Evolutionary conservation across 2,329 filamentous ascomycete genomes (phyloP).

Genomic region (Colletotrichum kahawae): DNA sequence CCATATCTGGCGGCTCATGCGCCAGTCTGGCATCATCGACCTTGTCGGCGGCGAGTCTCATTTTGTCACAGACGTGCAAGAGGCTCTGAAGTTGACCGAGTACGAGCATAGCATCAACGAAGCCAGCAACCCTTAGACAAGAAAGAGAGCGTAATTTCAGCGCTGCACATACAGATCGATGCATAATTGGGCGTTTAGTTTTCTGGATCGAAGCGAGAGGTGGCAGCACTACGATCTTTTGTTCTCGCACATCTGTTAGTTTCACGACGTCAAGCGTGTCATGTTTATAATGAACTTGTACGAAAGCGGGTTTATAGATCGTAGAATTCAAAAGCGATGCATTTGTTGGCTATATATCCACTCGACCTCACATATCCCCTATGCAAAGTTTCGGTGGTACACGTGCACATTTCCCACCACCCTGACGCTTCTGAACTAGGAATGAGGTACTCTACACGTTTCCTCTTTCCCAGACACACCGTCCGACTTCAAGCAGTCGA

Average conservation of each 20-base stretch:
- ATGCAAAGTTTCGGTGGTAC: background rate
- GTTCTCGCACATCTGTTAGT: background rate
- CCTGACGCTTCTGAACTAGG: background rate
- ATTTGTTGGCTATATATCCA: background rate
- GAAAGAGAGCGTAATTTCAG: too few species aligned
- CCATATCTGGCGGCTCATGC: conserved; percentile 74
- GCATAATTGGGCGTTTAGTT: conserved; percentile 11
- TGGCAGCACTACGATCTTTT: background rate
- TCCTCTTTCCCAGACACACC: background rate
- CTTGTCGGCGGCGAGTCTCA: conserved; percentile 77
- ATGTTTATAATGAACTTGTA: background rate
- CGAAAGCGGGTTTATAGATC: background rate
- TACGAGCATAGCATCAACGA: conserved; percentile 58
- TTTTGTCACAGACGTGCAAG: conserved; percentile 83
- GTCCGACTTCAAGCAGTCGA: conserved; percentile 18
- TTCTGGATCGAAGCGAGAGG: conserved; percentile 2
- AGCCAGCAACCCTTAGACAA: background rate
- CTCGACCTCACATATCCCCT: background rate
- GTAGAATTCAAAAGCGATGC: conserved; percentile 1
- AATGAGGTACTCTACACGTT: background rate
- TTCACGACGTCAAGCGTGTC: background rate
- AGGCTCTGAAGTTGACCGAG: conserved; percentile 84
- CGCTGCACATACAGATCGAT: background rate
- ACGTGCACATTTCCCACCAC: background rate
- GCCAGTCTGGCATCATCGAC: conserved; percentile 83